Conservation (phyloP, 352 stramenopile species). For the Phytophthora colocasiae region DNA sequence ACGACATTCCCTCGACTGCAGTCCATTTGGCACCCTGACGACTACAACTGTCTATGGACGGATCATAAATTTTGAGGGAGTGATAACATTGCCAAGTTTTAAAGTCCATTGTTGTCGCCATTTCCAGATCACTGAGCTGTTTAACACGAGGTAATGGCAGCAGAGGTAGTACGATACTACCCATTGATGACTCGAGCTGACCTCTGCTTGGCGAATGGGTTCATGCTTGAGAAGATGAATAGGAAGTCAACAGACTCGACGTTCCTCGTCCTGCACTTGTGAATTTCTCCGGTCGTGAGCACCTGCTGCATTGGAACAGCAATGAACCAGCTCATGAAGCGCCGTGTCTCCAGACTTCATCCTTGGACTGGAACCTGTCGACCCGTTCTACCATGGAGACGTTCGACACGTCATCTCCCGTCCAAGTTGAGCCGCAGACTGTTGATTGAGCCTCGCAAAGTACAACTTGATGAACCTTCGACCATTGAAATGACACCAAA, state of each 20-base stretch:
- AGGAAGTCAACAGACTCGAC: slow-evolving; percentile 5
- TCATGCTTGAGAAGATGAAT: neutral
- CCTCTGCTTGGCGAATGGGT: neutral
- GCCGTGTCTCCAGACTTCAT: slow-evolving; percentile 3
- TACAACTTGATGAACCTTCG: neutral
- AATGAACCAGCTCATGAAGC: slow-evolving; percentile 16
- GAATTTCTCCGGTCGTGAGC: slow-evolving; percentile 18
- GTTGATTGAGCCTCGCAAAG: slow-evolving; percentile 7
- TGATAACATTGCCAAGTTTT: neutral
- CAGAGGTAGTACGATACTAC: slow-evolving; percentile 2
- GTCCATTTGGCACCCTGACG: slow-evolving; percentile 66
- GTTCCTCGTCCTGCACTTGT: slow-evolving; percentile 8
- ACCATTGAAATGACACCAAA: neutral
- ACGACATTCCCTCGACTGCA: slow-evolving; percentile 52
- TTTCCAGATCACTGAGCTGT: neutral
- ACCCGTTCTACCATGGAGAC: slow-evolving; percentile 16
- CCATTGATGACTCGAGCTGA: slow-evolving; percentile 15
- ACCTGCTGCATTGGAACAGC: slow-evolving; percentile 21
- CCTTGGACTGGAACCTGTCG: slow-evolving; percentile 7
- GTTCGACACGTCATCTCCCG: slow-evolving; percentile 4
- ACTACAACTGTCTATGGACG: slow-evolving; percentile 74
- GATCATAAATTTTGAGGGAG: slow-evolving; percentile 50
- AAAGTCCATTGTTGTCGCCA: neutral
- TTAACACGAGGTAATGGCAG: slow-evolving; percentile 8
- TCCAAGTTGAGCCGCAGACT: slow-evolving; percentile 16